Percentiles rank a stretch among this genome's conserved stretches.
Conservation (phyloP, 2,329 filamentous ascomycete genomes). For the Claviceps humidiphila region DNA sequence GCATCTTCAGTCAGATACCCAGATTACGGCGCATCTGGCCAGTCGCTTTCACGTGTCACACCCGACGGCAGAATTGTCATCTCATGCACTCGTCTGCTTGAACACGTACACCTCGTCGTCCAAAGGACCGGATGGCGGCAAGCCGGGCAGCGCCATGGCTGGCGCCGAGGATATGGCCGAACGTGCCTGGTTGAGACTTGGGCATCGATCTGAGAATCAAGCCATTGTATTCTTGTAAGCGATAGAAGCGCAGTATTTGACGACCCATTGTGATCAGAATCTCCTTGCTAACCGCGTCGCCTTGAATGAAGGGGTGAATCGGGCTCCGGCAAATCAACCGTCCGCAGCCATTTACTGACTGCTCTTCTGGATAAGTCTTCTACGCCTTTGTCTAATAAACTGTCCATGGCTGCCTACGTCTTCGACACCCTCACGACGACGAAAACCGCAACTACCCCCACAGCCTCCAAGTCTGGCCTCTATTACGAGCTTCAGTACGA, state of each 20-base stretch:
- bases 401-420: slow-evolving; percentile 85
- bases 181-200: slow-evolving; percentile 72
- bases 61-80: slow-evolving; percentile 78
- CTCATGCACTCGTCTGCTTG: slow-evolving; percentile 78
- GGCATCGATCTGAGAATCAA: slow-evolving; percentile 84
- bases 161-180: slow-evolving; percentile 86
- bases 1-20: slow-evolving; percentile 66
- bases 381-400: slow-evolving; percentile 82
- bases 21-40: slow-evolving; percentile 69
- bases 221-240: slow-evolving; percentile 84
- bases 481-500: slow-evolving; percentile 97
- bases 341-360: slow-evolving; percentile 78
- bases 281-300: background rate
- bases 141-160: slow-evolving; percentile 82
- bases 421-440: slow-evolving; percentile 96
- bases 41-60: slow-evolving; percentile 85
- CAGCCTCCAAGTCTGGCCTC: slow-evolving; percentile 86
- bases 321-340: slow-evolving; percentile 87
- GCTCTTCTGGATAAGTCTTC: slow-evolving; percentile 80
- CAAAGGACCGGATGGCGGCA: slow-evolving; percentile 79
- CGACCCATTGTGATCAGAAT: background rate
- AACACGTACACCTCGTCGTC: slow-evolving; percentile 90
- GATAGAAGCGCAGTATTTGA: background rate
- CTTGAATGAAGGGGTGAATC: slow-evolving; percentile 64
- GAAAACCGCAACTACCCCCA: slow-evolving; percentile 89